Evolutionary conservation across 805 yeast species (phyloP), one percentile per base, ranked within the genome.

Genomic region (Tetrapisispora nanseiensis): DNA sequence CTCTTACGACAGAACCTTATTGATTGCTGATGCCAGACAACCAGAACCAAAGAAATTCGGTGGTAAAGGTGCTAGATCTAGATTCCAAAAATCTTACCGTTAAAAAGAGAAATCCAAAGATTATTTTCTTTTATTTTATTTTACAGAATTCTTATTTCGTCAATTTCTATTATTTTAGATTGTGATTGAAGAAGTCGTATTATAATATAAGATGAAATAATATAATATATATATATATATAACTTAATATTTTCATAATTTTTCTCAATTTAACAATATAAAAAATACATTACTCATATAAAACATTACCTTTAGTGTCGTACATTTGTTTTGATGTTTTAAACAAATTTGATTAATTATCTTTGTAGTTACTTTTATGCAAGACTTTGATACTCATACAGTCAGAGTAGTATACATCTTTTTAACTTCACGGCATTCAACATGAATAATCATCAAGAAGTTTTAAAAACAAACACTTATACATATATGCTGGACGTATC

Each of bases 11-110:
- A 89, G 95, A 82, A 86, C 97, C 72, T 83, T 92, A 72, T 83
- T 92, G 77, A 92, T 92, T 73, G 97, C 98, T 66, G 98, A 92
- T 75, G 78, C 97, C 65, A 87, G 98, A 85, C 90, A 95, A 83
- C 82, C 89, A 83, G 98, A 92, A 81, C 98, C 98, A 82, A 92
- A 92, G 97, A 92, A 92, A 82, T 92, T 92, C 80, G 98, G 98
- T 81, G 98, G 98, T 82, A 95, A 95, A 75, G 98, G 98, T 86
- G 98, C 98, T 78, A 92, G 98, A 80, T 92, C 98, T 70, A 90
- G 97, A 80, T 90, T 86, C 97, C 98, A 92, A 82, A 92, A 92
- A 75, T 92, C 98, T 72, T 92, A 92, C 92, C 98, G 98, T 89
- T 92, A 90, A 76, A 55, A n/a, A 21, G 24, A 33, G 22, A 33